Conservation (phyloP, 805 yeast genomes). For the Jamesozyma rosinii region DNA sequence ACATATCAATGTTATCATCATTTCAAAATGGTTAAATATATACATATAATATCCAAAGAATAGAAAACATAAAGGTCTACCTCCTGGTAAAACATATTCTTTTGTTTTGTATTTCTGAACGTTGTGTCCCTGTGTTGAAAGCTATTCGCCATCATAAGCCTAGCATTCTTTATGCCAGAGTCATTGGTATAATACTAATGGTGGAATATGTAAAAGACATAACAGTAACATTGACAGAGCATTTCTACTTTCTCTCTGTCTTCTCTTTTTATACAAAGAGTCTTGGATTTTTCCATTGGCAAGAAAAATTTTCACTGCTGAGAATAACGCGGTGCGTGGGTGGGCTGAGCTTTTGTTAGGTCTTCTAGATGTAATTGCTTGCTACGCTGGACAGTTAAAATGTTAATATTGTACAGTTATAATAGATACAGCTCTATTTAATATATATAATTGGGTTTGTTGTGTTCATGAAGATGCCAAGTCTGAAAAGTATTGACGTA, state of each 20-base stretch:
- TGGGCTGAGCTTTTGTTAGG: not conserved
- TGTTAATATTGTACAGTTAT: not conserved
- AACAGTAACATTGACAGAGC: too few species aligned
- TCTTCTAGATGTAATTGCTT: not conserved
- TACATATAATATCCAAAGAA: not conserved
- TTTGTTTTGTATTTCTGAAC: not conserved
- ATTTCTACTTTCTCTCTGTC: not conserved
- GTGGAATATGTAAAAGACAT: too few species aligned
- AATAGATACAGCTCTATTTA: not conserved
- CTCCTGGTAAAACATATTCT: not conserved
- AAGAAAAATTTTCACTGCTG: not conserved
- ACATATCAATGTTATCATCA: constrained; percentile 30
- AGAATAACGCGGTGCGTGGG: not conserved
- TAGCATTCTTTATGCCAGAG: too few species aligned
- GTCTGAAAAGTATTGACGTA: constrained; percentile 87
- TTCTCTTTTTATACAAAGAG: not conserved
- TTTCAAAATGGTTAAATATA: constrained; percentile 1
- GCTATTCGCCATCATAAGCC: too few species aligned
- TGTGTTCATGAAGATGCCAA: constrained; percentile 33
- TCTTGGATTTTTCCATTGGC: not conserved
- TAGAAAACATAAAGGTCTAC: not conserved
- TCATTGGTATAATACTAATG: too few species aligned
- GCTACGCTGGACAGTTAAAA: not conserved
- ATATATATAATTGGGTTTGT: not conserved
- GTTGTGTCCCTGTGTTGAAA: not conserved